These are phyloP conservation scores for Telfairia occidentalis DNA, from an alignment of 331 rosid species.

Conservation along the genomic window DNA sequence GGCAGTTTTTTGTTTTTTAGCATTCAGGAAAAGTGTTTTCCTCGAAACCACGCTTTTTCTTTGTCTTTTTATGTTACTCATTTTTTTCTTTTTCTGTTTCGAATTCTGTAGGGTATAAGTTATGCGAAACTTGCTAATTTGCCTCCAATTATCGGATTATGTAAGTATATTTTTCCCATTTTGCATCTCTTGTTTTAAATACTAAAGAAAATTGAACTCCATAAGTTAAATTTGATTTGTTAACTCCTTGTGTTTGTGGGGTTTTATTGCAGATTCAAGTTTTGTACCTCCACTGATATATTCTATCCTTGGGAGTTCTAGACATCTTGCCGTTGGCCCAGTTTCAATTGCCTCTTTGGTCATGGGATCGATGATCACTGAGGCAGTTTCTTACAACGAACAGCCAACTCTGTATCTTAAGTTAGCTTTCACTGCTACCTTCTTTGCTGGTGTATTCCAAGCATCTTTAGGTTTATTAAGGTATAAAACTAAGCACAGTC, in stretches of 20 bases:
- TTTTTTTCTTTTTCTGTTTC: not conserved
- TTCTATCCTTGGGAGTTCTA: slow-evolving; percentile 83
- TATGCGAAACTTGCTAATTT: slow-evolving; percentile 93
- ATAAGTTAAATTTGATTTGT: not conserved
- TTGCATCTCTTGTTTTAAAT: not conserved
- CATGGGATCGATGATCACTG: slow-evolving; percentile 94
- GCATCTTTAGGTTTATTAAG: slow-evolving; percentile 77
- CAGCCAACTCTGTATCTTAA: slow-evolving; percentile 74
- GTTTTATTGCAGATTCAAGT: slow-evolving; percentile 73
- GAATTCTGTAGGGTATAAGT: slow-evolving; percentile 70
- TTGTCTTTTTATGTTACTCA: not conserved
- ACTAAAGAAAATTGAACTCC: not conserved
- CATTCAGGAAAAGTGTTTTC: not conserved
- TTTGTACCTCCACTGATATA: slow-evolving; percentile 91
- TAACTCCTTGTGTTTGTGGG: not conserved
- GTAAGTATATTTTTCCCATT: slow-evolving; percentile 29
- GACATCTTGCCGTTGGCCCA: slow-evolving; percentile 90
- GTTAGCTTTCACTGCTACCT: slow-evolving; percentile 88
- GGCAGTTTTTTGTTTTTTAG: not conserved
- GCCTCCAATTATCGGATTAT: slow-evolving; percentile 89
- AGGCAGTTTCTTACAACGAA: slow-evolving; percentile 41
- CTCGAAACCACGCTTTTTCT: not conserved
- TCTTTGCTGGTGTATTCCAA: slow-evolving; percentile 89
- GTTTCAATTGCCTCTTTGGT: slow-evolving; percentile 95
- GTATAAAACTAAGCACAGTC: slow-evolving; percentile 22